phyloP scores from a whole-genome alignment of 139 green algal genomes.

The Coelastrella sp. region DNA sequence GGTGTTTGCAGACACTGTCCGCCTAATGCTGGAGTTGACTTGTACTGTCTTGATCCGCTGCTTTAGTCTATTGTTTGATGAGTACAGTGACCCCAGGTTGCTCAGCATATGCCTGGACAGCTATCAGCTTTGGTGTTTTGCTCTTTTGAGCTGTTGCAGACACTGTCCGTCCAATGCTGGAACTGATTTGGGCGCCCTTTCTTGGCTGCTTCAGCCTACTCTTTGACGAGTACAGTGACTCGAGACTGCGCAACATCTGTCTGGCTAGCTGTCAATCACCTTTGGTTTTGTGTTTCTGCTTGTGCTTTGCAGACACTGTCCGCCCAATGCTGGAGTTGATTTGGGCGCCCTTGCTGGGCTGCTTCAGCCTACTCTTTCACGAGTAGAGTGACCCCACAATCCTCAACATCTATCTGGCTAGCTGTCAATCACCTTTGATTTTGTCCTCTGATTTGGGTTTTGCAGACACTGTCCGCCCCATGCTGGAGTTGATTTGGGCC shows the following conservation, averaged over 20 bases:
- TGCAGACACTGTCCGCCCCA: constrained; percentile 77
- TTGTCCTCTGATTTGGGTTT: background rate
- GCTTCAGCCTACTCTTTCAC: constrained; percentile 91
- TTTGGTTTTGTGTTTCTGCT: background rate
- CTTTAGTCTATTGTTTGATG: constrained; percentile 90
- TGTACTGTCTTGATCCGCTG: constrained; percentile 96
- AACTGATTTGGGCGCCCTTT: constrained; percentile 94
- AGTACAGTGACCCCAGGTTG: constrained; percentile 75
- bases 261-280: constrained; percentile 36
- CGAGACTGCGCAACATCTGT: constrained; percentile 68
- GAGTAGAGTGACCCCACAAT: constrained; percentile 77
- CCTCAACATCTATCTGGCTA: constrained; percentile 58
- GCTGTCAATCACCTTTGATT: background rate
- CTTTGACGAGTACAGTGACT: constrained; percentile 86
- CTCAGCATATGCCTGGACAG: constrained; percentile 59
- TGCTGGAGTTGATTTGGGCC: constrained; percentile 96
- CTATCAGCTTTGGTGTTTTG: background rate
- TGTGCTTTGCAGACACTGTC: constrained; percentile 55
- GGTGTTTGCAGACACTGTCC: constrained; percentile 56
- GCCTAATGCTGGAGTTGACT: constrained; percentile 93
- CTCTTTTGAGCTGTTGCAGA: constrained; percentile 5
- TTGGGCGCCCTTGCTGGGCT: constrained; percentile 95
- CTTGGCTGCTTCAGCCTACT: constrained; percentile 91
- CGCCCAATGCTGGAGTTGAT: constrained; percentile 94
- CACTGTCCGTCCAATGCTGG: constrained; percentile 91